These are phyloP conservation scores for Sporisorium sorghi DNA, from an alignment of 1,284 basidiomycete species.

Conservation along the genomic window DNA sequence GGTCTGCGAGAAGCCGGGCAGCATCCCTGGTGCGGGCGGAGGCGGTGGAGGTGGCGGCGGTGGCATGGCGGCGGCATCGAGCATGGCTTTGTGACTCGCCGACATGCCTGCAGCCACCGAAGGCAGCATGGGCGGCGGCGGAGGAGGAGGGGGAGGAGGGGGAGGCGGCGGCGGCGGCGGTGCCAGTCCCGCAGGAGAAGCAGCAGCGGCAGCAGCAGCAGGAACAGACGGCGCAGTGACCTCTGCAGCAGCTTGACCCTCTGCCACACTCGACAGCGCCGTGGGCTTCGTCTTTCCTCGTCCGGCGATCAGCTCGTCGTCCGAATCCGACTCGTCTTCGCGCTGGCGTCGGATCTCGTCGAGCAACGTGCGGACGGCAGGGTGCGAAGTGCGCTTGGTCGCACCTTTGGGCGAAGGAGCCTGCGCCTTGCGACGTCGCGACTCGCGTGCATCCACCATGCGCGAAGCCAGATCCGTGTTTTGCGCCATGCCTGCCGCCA, in stretches of 20 bases:
- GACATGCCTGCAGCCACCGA: conserved; percentile 26
- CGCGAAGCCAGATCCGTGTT: conserved; percentile 63
- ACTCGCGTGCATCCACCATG: conserved; percentile 64
- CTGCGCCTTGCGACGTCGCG: conserved; percentile 43
- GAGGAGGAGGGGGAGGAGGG: conserved; percentile 46
- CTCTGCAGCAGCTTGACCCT: conserved; percentile 4
- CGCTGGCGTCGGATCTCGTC: conserved; percentile 61
- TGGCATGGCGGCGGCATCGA: conserved; percentile 44
- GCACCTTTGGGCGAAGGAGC: conserved; percentile 15
- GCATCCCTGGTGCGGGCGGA: conserved; percentile 39
- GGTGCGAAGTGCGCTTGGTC: conserved; percentile 42
- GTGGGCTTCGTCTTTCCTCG: conserved; percentile 42
- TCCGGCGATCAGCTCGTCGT: conserved; percentile 43
- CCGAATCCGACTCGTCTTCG: conserved; percentile 50
- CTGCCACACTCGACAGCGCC: conserved; percentile 21
- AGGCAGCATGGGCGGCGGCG: conserved; percentile 38
- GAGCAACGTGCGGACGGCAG: conserved; percentile 49
- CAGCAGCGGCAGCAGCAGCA: conserved; percentile 37
- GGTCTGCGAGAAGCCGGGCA: conserved; percentile 23
- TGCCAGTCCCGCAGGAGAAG: conserved; percentile 10
- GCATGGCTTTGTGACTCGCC: conserved; percentile 21
- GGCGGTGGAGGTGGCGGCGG: conserved; percentile 55
- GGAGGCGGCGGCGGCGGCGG: conserved; percentile 44
- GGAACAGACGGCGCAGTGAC: conserved; percentile 35
- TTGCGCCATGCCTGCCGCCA: conserved; percentile 66